Evolutionary conservation across 352 stramenopile species (phyloP).

Genomic region (Blastocystis hominis): DNA sequence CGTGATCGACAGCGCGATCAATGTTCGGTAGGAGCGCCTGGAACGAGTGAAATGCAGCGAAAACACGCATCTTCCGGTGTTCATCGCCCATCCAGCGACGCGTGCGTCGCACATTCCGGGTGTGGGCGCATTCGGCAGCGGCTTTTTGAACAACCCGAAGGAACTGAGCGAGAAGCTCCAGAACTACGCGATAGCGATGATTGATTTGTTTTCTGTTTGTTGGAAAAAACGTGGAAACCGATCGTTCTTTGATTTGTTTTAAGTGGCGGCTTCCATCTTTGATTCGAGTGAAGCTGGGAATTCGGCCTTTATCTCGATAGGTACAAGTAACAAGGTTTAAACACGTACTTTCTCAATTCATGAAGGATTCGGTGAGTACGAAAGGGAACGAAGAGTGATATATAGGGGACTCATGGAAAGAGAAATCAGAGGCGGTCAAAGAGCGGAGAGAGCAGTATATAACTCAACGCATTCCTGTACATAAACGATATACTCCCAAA

Average conservation of each 20-base stretch:
- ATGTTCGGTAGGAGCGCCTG: neutral
- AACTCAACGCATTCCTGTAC: neutral
- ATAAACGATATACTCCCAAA: constrained; percentile 44
- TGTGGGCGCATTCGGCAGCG: neutral
- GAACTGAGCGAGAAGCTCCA: constrained; percentile 12
- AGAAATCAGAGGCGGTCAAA: constrained; percentile 18
- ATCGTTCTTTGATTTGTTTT: neutral
- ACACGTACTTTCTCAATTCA: constrained; percentile 18
- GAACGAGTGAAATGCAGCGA: neutral
- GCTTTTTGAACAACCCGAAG: neutral
- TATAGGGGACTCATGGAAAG: constrained; percentile 57
- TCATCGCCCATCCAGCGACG: constrained; percentile 34
- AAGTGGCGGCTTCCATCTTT: neutral
- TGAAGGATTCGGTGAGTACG: constrained; percentile 54
- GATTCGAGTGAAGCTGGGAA: neutral
- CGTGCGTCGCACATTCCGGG: constrained; percentile 45
- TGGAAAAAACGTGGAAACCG: constrained; percentile 18
- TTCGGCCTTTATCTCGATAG: neutral
- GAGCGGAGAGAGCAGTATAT: constrained; percentile 40
- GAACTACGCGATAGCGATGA: neutral
- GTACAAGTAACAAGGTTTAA: neutral
- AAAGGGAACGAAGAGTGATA: neutral
- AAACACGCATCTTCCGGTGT: neutral
- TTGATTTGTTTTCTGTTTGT: constrained; percentile 8
- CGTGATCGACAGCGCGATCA: constrained; percentile 57